Conservation (phyloP, 1,139 yeast genomes). For the Yamadazyma membranifaciens region DNA sequence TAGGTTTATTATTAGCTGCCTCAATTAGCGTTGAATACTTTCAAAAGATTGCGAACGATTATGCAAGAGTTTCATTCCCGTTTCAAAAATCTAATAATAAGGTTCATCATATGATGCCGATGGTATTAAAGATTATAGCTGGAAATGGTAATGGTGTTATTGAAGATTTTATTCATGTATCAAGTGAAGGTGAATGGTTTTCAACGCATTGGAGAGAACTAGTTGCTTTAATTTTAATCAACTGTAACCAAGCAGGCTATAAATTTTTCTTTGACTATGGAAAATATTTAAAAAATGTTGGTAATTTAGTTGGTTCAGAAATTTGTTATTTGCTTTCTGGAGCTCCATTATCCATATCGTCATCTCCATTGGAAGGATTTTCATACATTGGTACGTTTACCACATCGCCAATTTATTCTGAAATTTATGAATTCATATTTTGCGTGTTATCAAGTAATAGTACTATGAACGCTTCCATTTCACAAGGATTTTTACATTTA, state of each 20-base stretch:
- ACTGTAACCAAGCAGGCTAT: conserved; percentile 33
- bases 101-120: conserved; percentile 55
- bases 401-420: conserved; percentile 48
- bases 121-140: conserved; percentile 61
- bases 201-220: conserved; percentile 51
- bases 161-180: conserved; percentile 42
- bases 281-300: conserved; percentile 41
- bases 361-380: conserved; percentile 21
- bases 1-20: conserved; percentile 71
- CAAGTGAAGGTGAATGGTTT: conserved; percentile 49
- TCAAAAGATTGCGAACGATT: conserved; percentile 52
- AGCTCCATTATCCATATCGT: conserved; percentile 35
- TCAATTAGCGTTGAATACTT: conserved; percentile 63
- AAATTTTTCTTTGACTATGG: conserved; percentile 57
- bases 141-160: conserved; percentile 62
- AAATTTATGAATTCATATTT: conserved; percentile 66
- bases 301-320: conserved; percentile 38
- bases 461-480: background rate
- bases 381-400: conserved; percentile 26
- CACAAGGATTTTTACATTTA: conserved; percentile 51
- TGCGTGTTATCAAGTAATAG: conserved; percentile 9
- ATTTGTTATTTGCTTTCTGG: conserved; percentile 52
- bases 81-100: conserved; percentile 41
- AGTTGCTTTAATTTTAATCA: conserved; percentile 42
- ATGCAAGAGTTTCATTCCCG: conserved; percentile 36